Conservation (phyloP, 805 yeast genomes). For the Wickerhamomyces ciferrii region DNA sequence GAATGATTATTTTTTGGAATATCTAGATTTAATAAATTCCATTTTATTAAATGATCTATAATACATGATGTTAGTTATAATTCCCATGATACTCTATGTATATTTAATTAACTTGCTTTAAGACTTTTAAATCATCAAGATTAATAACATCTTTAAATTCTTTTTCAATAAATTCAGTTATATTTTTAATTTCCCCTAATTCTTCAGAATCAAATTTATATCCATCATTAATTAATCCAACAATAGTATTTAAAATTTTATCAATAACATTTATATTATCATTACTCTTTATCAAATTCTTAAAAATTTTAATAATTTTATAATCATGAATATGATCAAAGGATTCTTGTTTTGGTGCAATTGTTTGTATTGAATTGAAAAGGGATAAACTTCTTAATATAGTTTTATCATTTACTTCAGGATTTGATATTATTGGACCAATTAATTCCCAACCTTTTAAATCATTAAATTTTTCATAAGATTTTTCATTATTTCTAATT, state of each 20-base stretch:
- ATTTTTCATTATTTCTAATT: conserved; percentile 60
- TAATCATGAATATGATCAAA: conserved; percentile 29
- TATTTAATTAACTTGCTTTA: conserved; percentile 35
- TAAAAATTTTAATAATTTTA: conserved; percentile 23
- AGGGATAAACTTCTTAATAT: conserved; percentile 52
- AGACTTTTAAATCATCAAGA: conserved; percentile 45
- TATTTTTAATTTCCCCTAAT: conserved; percentile 26
- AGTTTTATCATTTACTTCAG: conserved; percentile 29
- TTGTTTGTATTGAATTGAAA: conserved; percentile 53
- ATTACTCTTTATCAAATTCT: conserved; percentile 19
- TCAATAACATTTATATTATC: conserved; percentile 46
- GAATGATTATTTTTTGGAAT: conserved; percentile 3
- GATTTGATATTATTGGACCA: conserved; percentile 22
- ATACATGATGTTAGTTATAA: conserved; percentile 7
- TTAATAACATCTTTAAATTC: conserved; percentile 43
- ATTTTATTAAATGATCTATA: conserved; percentile 15
- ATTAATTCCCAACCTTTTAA: conserved; percentile 60
- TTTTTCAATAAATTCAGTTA: conserved; percentile 32
- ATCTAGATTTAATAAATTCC: conserved; percentile 12
- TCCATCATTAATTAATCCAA: conserved; percentile 37
- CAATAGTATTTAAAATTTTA: conserved; percentile 46
- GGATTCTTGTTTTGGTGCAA: conserved; percentile 38
- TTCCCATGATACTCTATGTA: not conserved
- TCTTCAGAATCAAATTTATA: conserved; percentile 44
- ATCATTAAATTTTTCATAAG: conserved; percentile 49